phyloP scores from a whole-genome alignment of 352 stramenopile species.

The Phytophthora palmivora region DNA sequence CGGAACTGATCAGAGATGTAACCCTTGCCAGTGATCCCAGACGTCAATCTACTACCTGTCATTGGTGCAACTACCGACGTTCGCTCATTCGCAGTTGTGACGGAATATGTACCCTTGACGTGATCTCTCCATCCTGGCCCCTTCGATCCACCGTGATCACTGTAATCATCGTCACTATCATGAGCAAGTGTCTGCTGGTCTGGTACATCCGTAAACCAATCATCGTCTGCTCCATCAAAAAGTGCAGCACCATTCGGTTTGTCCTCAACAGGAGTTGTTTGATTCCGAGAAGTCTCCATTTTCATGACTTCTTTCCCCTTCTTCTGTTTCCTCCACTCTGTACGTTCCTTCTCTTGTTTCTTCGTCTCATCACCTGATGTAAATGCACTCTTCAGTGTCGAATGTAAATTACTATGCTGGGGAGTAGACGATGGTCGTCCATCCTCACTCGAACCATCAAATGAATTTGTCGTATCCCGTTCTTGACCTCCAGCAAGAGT shows the following conservation, averaged over 20 bases:
- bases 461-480: slow-evolving; percentile 5
- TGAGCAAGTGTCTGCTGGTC: slow-evolving; percentile 9
- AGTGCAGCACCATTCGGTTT: slow-evolving; percentile 26
- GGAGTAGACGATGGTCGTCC: slow-evolving; percentile 8
- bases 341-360: slow-evolving; percentile 14
- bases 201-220: slow-evolving; percentile 69
- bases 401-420: slow-evolving; percentile 9
- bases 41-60: slow-evolving; percentile 17
- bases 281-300: background rate
- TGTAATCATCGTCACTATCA: slow-evolving; percentile 20
- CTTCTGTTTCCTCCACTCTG: slow-evolving; percentile 11
- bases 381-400: slow-evolving; percentile 15
- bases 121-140: slow-evolving; percentile 38
- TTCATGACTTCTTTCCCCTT: background rate
- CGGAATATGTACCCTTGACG: slow-evolving; percentile 36
- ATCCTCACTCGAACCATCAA: slow-evolving; percentile 23
- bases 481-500: slow-evolving; percentile 4
- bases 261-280: background rate
- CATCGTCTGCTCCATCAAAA: slow-evolving; percentile 61
- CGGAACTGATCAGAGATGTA: slow-evolving; percentile 47
- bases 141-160: slow-evolving; percentile 23
- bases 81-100: slow-evolving; percentile 21
- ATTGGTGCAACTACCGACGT: slow-evolving; percentile 14
- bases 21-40: slow-evolving; percentile 35
- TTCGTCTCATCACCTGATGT: slow-evolving; percentile 27